Percentiles rank a stretch among this genome's conserved stretches.
Evolutionary conservation across 495 filamentous ascomycete genomes (phyloP).

Genomic region (Penicillium desertorum): DNA sequence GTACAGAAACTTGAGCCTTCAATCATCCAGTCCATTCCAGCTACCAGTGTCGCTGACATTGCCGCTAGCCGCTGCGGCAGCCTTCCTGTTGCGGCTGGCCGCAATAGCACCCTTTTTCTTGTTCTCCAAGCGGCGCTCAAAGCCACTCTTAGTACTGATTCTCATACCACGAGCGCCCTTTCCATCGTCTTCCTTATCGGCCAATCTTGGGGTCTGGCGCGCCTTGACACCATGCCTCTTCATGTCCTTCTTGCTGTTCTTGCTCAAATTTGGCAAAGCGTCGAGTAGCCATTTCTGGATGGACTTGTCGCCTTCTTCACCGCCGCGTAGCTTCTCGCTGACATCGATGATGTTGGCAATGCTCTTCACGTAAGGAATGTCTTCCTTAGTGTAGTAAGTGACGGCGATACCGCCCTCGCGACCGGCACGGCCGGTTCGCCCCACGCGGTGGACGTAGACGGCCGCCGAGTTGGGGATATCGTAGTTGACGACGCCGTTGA

Average conservation of each 20-base stretch:
- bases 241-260: conserved; percentile 76
- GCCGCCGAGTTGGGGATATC: conserved; percentile 88
- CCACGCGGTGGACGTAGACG: conserved; percentile 89
- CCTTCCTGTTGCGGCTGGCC: conserved; percentile 65
- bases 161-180: conserved; percentile 42
- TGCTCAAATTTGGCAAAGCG: conserved; percentile 76
- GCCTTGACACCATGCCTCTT: conserved; percentile 82
- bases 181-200: conserved; percentile 43
- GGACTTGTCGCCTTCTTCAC: conserved; percentile 40
- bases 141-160: conserved; percentile 93
- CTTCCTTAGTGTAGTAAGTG: conserved; percentile 92
- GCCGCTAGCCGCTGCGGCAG: conserved; percentile 33
- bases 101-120: conserved; percentile 69
- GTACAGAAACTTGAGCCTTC: conserved; percentile 17
- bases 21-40: conserved; percentile 69
- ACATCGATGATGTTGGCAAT: conserved; percentile 89
- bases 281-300: conserved; percentile 89
- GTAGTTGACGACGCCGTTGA: conserved; percentile 95
- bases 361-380: conserved; percentile 84
- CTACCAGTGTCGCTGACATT: conserved; percentile 44
- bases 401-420: conserved; percentile 87
- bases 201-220: conserved; percentile 48
- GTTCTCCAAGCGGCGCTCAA: conserved; percentile 75
- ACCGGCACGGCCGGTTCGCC: conserved; percentile 86
- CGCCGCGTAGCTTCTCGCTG: conserved; percentile 65